These are phyloP conservation scores for Fusarium mangiferae DNA, from an alignment of 2,329 filamentous ascomycete species.

Conservation along the genomic window DNA sequence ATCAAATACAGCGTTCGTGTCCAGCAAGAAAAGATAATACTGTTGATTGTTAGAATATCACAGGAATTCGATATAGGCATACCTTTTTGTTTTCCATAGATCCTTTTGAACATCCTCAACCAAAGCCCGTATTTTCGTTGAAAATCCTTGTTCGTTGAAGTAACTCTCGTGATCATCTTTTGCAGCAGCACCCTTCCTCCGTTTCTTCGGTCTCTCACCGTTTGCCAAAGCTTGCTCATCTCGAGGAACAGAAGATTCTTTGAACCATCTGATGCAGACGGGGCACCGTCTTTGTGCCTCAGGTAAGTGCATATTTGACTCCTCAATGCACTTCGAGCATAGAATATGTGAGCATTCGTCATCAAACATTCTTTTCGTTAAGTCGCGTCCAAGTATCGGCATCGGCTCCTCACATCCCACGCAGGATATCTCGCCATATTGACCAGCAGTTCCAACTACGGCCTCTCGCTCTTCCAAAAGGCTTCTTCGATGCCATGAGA, in stretches of 20 bases:
- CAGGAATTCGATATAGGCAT: rapidly evolving
- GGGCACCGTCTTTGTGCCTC: background rate
- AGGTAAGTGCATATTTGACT: rapidly evolving
- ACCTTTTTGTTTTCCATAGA: constrained; percentile 10
- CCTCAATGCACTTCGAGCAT: background rate
- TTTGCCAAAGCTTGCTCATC: background rate
- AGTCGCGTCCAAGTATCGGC: background rate
- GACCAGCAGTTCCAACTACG: background rate
- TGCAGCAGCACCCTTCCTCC: rapidly evolving
- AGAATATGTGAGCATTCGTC: background rate
- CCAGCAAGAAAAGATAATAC: constrained; percentile 60
- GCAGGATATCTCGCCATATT: background rate
- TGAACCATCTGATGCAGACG: constrained; percentile 4
- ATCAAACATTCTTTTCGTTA: background rate
- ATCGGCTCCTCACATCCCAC: background rate
- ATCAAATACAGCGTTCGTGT: constrained; percentile 55
- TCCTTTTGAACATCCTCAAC: background rate
- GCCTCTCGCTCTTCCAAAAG: background rate
- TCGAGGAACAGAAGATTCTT: rapidly evolving
- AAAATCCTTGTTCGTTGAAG: background rate
- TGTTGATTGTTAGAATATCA: constrained; percentile 2
- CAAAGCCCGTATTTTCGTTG: background rate
- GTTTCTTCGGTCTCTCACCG: rapidly evolving
- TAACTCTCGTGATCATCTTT: background rate
- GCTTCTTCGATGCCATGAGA: background rate